Base-by-base conservation (phyloP, 78 protist species). In the Isochrysis galbana region DNA sequence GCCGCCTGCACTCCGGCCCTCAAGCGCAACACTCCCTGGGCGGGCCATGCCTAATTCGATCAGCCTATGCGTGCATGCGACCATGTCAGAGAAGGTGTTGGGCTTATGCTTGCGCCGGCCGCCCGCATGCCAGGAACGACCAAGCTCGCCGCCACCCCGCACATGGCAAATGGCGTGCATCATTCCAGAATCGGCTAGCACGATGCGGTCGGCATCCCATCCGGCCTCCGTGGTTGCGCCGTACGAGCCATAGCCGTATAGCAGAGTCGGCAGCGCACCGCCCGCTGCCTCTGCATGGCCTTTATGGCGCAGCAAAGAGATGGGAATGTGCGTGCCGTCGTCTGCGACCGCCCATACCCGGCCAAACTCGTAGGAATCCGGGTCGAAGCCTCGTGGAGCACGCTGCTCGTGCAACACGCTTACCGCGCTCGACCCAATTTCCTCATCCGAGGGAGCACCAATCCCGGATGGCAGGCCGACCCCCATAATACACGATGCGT, bases 71-170 rank as follows among this genome's bases (percentile, higher is more conserved):
- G 92, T 84, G 84, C 86, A 61, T 39, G 74, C 82, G 39, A 44
- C 32, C 54, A 89, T 5, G 84, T 89, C 92, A 39, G 38, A n/a
- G 67, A 89, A 61, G 39, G 86, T 32, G 67, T 17, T 45, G 48
- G 48, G 36, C 84, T 45, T n/a, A 39, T 25, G 29, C 5, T 14
- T 14, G 89, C 67, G 44, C 25, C 70, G 69, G 25, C 41, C 89
- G 2, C 72, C 44, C 25, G 11, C 88, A 55, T 82, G 77, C 92
- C 92, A 89, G 38, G n/a, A 47, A 1, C 55, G 25, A 29, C 92
- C 92, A 55, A 61, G 41, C 92, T 89, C 92, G 51, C 92, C 92
- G 32, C 92, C 92, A 19, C 92, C 92, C 42, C 92, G 80, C 51
- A 89, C 77, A 61, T 89, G 78, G 22, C 72, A 69, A 41, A 89